phyloP scores from a whole-genome alignment of 1,139 yeast genomes.

The Protomyces gravidus region DNA sequence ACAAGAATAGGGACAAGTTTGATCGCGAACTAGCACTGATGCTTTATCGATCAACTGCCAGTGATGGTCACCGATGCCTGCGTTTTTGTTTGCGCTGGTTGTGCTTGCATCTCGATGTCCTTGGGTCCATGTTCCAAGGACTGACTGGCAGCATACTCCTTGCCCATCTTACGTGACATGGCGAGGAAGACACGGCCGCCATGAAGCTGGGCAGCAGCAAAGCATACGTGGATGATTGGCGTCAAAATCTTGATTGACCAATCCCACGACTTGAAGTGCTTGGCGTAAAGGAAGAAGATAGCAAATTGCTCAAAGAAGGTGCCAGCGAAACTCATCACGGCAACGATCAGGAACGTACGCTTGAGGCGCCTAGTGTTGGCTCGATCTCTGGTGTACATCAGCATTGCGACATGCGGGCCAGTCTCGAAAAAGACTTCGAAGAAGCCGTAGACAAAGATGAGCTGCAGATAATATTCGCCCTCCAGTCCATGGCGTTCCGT shows the following conservation, averaged over 20 bases:
- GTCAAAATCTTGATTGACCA: conserved; percentile 10
- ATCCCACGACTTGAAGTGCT: conserved; percentile 10
- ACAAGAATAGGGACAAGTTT: neutral
- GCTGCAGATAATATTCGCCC: conserved; percentile 11
- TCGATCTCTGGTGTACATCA: conserved; percentile 5
- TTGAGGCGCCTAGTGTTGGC: neutral
- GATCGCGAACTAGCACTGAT: too few species aligned
- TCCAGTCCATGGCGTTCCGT: conserved; percentile 10
- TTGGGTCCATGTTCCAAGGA: neutral
- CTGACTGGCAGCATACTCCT: conserved; percentile 2
- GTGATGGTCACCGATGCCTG: neutral
- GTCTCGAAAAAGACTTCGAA: conserved; percentile 16
- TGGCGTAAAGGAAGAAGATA: conserved; percentile 3
- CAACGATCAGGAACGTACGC: conserved; percentile 8
- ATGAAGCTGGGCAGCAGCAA: conserved; percentile 14
- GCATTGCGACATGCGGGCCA: conserved; percentile 12
- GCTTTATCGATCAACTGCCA: too few species aligned
- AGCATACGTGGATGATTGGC: conserved; percentile 12
- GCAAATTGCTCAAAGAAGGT: conserved; percentile 14
- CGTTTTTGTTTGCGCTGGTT: neutral
- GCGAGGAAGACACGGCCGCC: conserved; percentile 16
- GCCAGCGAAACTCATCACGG: conserved; percentile 7
- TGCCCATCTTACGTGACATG: conserved; percentile 15
- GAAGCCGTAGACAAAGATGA: conserved; percentile 10
- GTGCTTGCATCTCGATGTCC: neutral